These are phyloP conservation scores for Podospora australis DNA, from an alignment of 495 filamentous ascomycete species.

Conservation along the genomic window DNA sequence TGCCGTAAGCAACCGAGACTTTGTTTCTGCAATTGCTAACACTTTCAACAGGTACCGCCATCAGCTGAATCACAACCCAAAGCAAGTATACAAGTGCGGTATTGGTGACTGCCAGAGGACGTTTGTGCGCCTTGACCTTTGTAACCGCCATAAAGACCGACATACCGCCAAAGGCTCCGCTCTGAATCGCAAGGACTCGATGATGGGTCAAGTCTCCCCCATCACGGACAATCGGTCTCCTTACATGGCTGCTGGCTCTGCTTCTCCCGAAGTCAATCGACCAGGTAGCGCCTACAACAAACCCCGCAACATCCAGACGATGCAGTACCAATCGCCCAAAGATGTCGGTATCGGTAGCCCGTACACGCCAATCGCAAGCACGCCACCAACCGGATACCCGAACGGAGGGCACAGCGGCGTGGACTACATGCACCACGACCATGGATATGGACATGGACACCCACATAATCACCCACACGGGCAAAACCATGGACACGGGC, in stretches of 20 bases:
- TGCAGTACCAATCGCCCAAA: conserved; percentile 49
- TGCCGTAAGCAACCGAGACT: background rate
- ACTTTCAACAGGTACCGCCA: conserved; percentile 58
- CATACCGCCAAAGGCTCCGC: conserved; percentile 96
- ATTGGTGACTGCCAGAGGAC: conserved; percentile 84
- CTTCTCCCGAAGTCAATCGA: conserved; percentile 47
- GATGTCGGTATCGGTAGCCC: conserved; percentile 41
- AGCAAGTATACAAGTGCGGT: conserved; percentile 93
- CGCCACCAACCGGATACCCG: conserved; percentile 39
- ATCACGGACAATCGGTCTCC: conserved; percentile 38
- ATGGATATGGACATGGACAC: conserved; percentile 32
- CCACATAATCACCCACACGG: conserved; percentile 27
- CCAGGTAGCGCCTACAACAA: conserved; percentile 38
- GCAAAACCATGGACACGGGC: conserved; percentile 35
- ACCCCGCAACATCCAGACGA: conserved; percentile 32
- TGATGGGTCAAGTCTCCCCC: conserved; percentile 54
- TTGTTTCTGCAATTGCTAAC: conserved; percentile 16
- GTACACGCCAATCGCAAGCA: conserved; percentile 43
- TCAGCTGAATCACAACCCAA: conserved; percentile 92
- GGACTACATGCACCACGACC: conserved; percentile 41
- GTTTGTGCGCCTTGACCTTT: conserved; percentile 93
- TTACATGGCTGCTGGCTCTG: conserved; percentile 36
- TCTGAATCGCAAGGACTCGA: conserved; percentile 80
- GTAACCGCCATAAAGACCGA: conserved; percentile 85
- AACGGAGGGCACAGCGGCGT: conserved; percentile 33